A percentile compares a stretch with the other conserved stretches of the same genome.
phyloP scores from a whole-genome alignment of 768 basidiomycete species.

The Dentipellis fragilis region DNA sequence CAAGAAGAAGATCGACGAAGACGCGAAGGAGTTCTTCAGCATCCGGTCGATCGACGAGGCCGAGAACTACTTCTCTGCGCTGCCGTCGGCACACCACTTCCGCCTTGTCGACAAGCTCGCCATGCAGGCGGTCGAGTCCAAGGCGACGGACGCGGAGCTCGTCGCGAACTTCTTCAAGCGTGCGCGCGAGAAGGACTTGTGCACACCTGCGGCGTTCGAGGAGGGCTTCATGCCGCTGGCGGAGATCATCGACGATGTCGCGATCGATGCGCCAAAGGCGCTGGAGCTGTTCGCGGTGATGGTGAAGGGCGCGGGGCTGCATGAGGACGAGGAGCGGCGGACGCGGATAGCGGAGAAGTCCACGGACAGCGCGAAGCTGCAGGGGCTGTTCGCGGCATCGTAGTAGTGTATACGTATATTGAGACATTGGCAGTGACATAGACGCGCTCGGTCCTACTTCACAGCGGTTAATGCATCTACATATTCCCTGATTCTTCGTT shows the following conservation, averaged over 20 bases:
- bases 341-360: slow-evolving; percentile 53
- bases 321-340: slow-evolving; percentile 45
- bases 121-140: slow-evolving; percentile 66
- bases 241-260: slow-evolving; percentile 80
- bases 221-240: slow-evolving; percentile 60
- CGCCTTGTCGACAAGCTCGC: slow-evolving; percentile 70
- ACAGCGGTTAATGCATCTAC: slow-evolving; percentile 7
- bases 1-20: slow-evolving; percentile 68
- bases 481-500: slow-evolving; percentile 11
- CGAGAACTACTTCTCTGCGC: slow-evolving; percentile 70
- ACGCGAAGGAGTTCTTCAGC: slow-evolving; percentile 79
- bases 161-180: slow-evolving; percentile 67
- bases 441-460: slow-evolving; percentile 2
- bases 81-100: slow-evolving; percentile 55
- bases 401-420: not conserved
- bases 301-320: slow-evolving; percentile 57
- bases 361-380: slow-evolving; percentile 47
- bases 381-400: slow-evolving; percentile 16
- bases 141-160: slow-evolving; percentile 70
- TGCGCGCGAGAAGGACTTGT: slow-evolving; percentile 49
- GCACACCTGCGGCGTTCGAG: slow-evolving; percentile 54
- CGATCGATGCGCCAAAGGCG: slow-evolving; percentile 85
- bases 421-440: not conserved
- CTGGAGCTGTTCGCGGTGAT: slow-evolving; percentile 66
- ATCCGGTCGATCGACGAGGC: slow-evolving; percentile 82